phyloP scores from a whole-genome alignment of 2,329 filamentous ascomycete species.

The Chaetomiaceae sp. region DNA sequence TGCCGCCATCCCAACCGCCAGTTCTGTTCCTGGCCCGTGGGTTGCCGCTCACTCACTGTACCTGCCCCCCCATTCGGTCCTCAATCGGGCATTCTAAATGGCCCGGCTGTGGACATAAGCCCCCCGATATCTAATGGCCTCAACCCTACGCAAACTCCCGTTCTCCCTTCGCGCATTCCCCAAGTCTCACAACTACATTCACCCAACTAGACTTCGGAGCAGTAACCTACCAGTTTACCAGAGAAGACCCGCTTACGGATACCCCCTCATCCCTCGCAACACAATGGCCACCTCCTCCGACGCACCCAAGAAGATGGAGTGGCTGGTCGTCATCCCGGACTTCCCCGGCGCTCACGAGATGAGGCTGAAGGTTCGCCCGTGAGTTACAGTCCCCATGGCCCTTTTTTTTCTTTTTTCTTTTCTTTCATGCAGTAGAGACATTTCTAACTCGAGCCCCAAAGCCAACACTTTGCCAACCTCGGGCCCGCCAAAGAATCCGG shows the following conservation, averaged over 20 bases:
- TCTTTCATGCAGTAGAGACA: too few species aligned
- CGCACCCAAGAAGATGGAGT: slow-evolving; percentile 53
- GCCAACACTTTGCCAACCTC: slow-evolving; percentile 54
- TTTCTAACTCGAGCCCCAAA: slow-evolving; percentile 21
- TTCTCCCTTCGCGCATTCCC: not conserved
- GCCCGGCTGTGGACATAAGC: slow-evolving; percentile 1
- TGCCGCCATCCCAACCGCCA: not conserved
- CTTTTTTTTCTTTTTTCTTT: too few species aligned
- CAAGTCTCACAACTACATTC: not conserved
- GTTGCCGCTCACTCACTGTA: slow-evolving; percentile 6
- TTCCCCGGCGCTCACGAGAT: slow-evolving; percentile 56
- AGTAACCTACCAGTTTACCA: not conserved
- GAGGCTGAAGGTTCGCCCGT: slow-evolving; percentile 58
- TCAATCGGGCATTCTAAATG: slow-evolving; percentile 1
- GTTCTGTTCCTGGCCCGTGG: not conserved
- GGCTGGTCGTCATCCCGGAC: slow-evolving; percentile 66
- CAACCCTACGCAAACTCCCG: slow-evolving; percentile 8
- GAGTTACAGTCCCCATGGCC: slow-evolving; percentile 33
- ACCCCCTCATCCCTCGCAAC: not conserved
- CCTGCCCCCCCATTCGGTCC: too few species aligned
- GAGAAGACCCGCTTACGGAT: too few species aligned
- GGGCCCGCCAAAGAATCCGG: slow-evolving; percentile 51
- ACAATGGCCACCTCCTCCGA: slow-evolving; percentile 27
- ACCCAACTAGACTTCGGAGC: not conserved
- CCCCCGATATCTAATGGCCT: slow-evolving; percentile 7